Percentiles rank a stretch among this genome's conserved stretches.
These are phyloP conservation scores for Hyaloperonospora brassicae DNA, from an alignment of 352 stramenopile species.

Conservation along the genomic window DNA sequence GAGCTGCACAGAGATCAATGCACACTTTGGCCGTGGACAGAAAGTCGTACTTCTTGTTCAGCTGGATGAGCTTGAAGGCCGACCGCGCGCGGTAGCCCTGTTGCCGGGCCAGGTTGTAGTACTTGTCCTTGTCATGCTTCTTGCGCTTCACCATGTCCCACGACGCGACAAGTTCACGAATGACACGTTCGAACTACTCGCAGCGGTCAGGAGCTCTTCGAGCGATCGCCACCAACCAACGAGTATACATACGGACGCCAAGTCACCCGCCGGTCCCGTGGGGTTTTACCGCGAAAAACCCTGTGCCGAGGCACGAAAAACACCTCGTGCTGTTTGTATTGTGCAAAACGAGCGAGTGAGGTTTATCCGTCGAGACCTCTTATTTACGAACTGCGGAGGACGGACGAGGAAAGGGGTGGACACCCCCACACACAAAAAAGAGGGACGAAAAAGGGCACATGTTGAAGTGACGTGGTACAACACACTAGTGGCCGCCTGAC, in stretches of 20 bases:
- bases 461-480: too few species aligned
- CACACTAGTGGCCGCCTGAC: too few species aligned
- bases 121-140: conserved; percentile 99
- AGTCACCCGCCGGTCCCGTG: conserved; percentile 12
- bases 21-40: conserved; percentile 93
- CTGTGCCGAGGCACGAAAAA: conserved; percentile 4
- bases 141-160: conserved; percentile 89
- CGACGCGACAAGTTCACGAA: conserved; percentile 23
- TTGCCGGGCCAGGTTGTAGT: conserved; percentile 98
- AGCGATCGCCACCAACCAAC: conserved; percentile 19
- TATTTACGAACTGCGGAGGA: too few species aligned
- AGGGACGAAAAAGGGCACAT: too few species aligned
- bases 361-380: too few species aligned
- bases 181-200: conserved; percentile 3
- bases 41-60: conserved; percentile 99
- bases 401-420: too few species aligned
- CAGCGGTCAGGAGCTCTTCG: background rate
- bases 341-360: background rate
- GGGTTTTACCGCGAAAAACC: conserved; percentile 24
- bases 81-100: conserved; percentile 97
- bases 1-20: conserved; percentile 98
- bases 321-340: conserved; percentile 20
- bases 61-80: conserved; percentile 99
- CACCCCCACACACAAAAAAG: conserved; percentile 19
- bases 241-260: conserved; percentile 27